Percentiles rank a stretch among this genome's conserved stretches.
Conservation (phyloP, 805 yeast species). For the Monosporozyma servazzii region DNA sequence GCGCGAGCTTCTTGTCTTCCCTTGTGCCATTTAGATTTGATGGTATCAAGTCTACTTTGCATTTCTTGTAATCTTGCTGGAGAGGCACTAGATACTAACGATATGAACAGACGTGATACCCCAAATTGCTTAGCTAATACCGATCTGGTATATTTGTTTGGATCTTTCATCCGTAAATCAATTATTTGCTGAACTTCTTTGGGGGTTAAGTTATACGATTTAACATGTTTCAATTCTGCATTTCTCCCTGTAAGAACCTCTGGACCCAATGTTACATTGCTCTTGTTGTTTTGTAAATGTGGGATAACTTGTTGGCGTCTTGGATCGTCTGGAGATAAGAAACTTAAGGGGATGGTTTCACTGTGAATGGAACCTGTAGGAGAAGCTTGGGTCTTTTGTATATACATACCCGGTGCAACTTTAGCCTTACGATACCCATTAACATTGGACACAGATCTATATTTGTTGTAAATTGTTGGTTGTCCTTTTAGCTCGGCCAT, state of each 20-base stretch:
- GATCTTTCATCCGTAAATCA: conserved; percentile 46
- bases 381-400: conserved; percentile 58
- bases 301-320: conserved; percentile 32
- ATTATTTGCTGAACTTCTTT: conserved; percentile 50
- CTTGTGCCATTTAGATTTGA: conserved; percentile 42
- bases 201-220: conserved; percentile 47
- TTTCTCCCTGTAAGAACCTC: conserved; percentile 26
- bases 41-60: conserved; percentile 37
- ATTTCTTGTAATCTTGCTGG: conserved; percentile 36
- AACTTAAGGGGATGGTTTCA: conserved; percentile 54
- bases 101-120: conserved; percentile 44
- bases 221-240: conserved; percentile 10
- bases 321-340: conserved; percentile 54
- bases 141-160: conserved; percentile 53
- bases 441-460: conserved; percentile 58
- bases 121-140: conserved; percentile 51
- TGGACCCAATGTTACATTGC: conserved; percentile 33
- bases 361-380: conserved; percentile 39
- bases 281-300: conserved; percentile 10
- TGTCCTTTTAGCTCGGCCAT: conserved; percentile 12
- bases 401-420: conserved; percentile 50
- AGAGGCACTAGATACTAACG: conserved; percentile 41
- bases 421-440: conserved; percentile 34
- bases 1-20: conserved; percentile 40
- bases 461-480: conserved; percentile 40